Evolutionary conservation across 805 yeast species (phyloP), one percentile per base, ranked within the genome.

Genomic region (Pichia deserticola): DNA sequence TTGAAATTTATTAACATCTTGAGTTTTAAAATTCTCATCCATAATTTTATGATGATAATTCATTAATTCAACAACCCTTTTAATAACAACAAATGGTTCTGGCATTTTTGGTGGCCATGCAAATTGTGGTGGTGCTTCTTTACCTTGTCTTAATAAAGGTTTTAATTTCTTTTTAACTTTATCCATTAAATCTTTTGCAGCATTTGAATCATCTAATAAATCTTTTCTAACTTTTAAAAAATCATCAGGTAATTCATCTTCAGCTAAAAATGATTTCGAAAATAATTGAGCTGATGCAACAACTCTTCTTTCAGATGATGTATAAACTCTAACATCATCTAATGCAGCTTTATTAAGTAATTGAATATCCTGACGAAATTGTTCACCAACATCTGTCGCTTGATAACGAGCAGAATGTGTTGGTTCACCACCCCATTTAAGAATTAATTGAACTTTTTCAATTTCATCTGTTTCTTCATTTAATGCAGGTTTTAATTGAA

Each of bases 361-460:
- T 62, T 87, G 84, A 58, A 89, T 78, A 65, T 93, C 96, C 64
- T 92, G 96, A 61, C 99, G 82, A 71, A 86, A 77, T 67, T 90
- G 97, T 63, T 92, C 98, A 47, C 99, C 99, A 20, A 93, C 79
- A 66, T 93, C 99, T 32, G 84, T 78, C 1, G 97, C 95, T 69
- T 93, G 99, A 64, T 89, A 86, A 54, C 84, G 79, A 2, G 98
- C 97, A 10, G 97, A 89, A 66, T 93, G 99, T 1, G 99, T 93
- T 6, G 99, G 97, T 67, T 93, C 99, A 55, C 99, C 99, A 59
- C 99, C 99, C 99, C 99, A 93, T 65, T 93, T 93, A 59, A 93
- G 73, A 54, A 93, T 95, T 54, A 93, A 82, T 67, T 93, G 99
- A 28, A 92, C 97, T 64, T 93, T 93, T 56, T 92, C 97, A 25